Conservation (phyloP, 371 early-diverging fungal genomes). For the Mortierella sp. region DNA sequence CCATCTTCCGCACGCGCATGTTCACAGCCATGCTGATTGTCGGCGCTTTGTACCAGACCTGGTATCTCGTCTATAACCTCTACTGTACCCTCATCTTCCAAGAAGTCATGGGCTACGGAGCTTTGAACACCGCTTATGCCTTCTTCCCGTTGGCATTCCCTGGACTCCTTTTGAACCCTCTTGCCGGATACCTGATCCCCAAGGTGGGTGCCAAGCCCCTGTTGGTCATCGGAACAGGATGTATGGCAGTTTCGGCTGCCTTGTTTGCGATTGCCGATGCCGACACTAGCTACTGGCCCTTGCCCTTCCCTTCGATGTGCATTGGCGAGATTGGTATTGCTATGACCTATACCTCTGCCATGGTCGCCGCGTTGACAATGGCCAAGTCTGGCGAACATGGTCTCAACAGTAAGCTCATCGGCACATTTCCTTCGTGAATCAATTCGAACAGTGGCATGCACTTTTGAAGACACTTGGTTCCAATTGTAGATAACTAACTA, state of each 20-base stretch:
- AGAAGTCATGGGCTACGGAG: conserved; percentile 56
- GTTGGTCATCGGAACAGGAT: conserved; percentile 50
- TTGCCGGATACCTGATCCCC: conserved; percentile 53
- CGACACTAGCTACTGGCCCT: conserved; percentile 38
- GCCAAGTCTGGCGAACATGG: conserved; percentile 56
- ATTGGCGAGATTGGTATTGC: conserved; percentile 57
- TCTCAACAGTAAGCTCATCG: conserved; percentile 43
- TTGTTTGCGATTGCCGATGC: conserved; percentile 45
- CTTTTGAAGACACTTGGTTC: too few relatives aligned
- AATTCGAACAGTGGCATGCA: background rate
- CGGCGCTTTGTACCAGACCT: conserved; percentile 58
- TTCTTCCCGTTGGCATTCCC: conserved; percentile 59
- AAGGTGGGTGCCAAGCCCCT: conserved; percentile 54
- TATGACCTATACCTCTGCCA: conserved; percentile 55
- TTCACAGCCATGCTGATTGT: conserved; percentile 56
- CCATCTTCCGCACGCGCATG: conserved; percentile 54
- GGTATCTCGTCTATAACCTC: conserved; percentile 58
- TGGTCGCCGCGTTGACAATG: conserved; percentile 54
- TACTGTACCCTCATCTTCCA: conserved; percentile 62
- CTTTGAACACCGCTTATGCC: conserved; percentile 59
- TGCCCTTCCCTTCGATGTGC: conserved; percentile 56
- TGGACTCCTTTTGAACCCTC: conserved; percentile 45
- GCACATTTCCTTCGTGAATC: too few relatives aligned
- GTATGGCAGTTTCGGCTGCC: conserved; percentile 51
- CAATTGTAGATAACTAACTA: background rate